Evolutionary conservation across 176 grass and related monocot genomes (phyloP).

Genomic region (Hyparrhenia diplandra): DNA sequence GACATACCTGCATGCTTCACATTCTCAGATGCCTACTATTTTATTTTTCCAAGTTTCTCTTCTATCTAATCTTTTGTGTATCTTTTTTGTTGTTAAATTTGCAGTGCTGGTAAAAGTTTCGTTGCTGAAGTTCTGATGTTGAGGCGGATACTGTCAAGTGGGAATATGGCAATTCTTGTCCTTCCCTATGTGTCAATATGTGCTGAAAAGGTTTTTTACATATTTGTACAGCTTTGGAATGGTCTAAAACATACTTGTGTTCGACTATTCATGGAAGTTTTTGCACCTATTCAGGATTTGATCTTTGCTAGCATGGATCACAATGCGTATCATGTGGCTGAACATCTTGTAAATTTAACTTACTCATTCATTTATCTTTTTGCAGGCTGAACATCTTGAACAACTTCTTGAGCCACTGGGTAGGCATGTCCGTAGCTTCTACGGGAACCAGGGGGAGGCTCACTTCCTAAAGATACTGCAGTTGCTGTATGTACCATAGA

Average conservation of each 20-base stretch:
- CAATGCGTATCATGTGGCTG: too few relatives aligned
- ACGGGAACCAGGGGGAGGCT: constrained; percentile 83
- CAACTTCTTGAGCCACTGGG: constrained; percentile 92
- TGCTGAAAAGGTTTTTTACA: constrained; percentile 75
- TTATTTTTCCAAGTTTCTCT: background rate
- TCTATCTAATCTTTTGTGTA: background rate
- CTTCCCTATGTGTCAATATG: constrained; percentile 97
- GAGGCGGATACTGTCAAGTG: constrained; percentile 71
- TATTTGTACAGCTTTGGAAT: constrained; percentile 5
- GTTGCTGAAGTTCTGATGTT: constrained; percentile 97
- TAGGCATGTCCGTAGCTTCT: constrained; percentile 90
- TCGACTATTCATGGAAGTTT: too few relatives aligned
- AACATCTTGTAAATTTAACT: too few relatives aligned
- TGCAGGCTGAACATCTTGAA: constrained; percentile 89
- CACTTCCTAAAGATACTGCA: constrained; percentile 90
- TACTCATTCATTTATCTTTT: constrained; percentile 23
- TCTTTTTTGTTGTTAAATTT: constrained; percentile 12
- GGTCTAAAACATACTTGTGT: constrained; percentile 17
- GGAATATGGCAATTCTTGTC: constrained; percentile 93
- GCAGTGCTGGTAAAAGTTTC: constrained; percentile 98
- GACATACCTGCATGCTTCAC: background rate
- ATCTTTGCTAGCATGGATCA: too few relatives aligned
- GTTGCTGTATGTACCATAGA: constrained; percentile 99
- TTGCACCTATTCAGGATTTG: too few relatives aligned
- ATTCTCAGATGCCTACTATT: background rate